Evolutionary conservation across 192 early-diverging fungal species (phyloP).

Genomic region (Coemansia sp.): DNA sequence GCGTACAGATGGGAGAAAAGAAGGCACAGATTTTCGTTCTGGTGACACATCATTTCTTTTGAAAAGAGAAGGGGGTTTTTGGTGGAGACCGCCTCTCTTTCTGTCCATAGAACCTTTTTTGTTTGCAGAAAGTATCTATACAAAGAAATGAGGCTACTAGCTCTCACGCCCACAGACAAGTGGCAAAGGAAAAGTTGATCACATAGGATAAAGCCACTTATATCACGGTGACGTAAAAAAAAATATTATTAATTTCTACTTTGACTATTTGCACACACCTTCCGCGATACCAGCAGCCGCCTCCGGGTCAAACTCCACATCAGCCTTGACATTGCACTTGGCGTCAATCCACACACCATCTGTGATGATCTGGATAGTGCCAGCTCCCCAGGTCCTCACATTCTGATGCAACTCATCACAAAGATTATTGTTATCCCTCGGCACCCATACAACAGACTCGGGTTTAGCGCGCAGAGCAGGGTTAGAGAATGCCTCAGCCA

Average conservation of each 20-base stretch:
- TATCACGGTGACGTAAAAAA: not conserved
- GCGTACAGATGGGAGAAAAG: not conserved
- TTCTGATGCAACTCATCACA: constrained; percentile 32
- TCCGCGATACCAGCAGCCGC: not conserved
- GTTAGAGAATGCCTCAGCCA: constrained; percentile 28
- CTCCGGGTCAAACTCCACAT: constrained; percentile 53
- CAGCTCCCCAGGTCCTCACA: constrained; percentile 24
- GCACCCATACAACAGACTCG: constrained; percentile 47
- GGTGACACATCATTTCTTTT: not conserved
- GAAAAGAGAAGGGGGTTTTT: not conserved
- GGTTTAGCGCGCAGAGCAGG: constrained; percentile 33
- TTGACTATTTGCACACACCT: too few species aligned
- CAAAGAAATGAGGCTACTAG: not conserved
- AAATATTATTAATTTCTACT: not conserved
- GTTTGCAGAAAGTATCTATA: not conserved
- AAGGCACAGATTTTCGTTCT: not conserved
- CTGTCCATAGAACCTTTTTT: not conserved
- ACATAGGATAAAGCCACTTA: not conserved
- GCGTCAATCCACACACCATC: constrained; percentile 31
- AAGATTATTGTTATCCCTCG: constrained; percentile 31
- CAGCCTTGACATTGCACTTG: constrained; percentile 42
- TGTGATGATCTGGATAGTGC: constrained; percentile 33
- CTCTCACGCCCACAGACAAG: not conserved
- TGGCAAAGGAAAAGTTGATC: not conserved
- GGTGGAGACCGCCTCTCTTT: not conserved